Conservation (phyloP, 805 yeast genomes). For the Starmerella asiatica region DNA sequence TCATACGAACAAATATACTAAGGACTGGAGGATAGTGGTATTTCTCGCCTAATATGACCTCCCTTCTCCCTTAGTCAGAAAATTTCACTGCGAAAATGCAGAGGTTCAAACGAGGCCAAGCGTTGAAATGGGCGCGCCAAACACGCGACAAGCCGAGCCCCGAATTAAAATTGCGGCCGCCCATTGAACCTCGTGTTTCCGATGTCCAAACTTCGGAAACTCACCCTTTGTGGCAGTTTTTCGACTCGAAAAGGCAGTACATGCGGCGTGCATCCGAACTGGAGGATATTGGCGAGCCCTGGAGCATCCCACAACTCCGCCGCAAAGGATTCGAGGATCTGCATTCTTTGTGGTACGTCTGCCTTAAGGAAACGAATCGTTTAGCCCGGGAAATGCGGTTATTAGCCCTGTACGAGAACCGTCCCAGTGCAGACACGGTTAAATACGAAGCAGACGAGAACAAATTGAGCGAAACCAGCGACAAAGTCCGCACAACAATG, state of each 20-base stretch:
- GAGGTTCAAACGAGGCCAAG: conserved; percentile 10
- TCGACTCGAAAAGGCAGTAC: conserved; percentile 44
- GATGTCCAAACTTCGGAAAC: conserved; percentile 62
- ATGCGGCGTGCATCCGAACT: conserved; percentile 44
- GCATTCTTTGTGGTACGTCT: conserved; percentile 81
- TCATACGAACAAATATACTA: no score
- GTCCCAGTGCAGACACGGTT: conserved; percentile 19
- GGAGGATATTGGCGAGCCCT: conserved; percentile 42
- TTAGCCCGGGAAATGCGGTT: conserved; percentile 63
- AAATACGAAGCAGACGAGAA: conserved; percentile 8
- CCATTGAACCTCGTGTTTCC: conserved; percentile 68
- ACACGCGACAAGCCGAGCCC: conserved; percentile 3
- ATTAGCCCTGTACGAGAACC: conserved; percentile 28
- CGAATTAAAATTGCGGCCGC: conserved; percentile 52
- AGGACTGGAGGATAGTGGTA: no score
- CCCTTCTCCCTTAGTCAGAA: no score
- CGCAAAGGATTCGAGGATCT: conserved; percentile 83
- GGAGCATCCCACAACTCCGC: conserved; percentile 82
- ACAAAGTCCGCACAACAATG: conserved; percentile 47
- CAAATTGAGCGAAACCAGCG: conserved; percentile 27
- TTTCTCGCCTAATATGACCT: no score
- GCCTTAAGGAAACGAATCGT: conserved; percentile 69
- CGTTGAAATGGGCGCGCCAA: conserved; percentile 1
- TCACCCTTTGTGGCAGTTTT: conserved; percentile 95
- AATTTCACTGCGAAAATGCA: conserved; percentile 7